phyloP scores from a whole-genome alignment of 2,329 filamentous ascomycete species.

The Phaeosphaeriaceae sp. region DNA sequence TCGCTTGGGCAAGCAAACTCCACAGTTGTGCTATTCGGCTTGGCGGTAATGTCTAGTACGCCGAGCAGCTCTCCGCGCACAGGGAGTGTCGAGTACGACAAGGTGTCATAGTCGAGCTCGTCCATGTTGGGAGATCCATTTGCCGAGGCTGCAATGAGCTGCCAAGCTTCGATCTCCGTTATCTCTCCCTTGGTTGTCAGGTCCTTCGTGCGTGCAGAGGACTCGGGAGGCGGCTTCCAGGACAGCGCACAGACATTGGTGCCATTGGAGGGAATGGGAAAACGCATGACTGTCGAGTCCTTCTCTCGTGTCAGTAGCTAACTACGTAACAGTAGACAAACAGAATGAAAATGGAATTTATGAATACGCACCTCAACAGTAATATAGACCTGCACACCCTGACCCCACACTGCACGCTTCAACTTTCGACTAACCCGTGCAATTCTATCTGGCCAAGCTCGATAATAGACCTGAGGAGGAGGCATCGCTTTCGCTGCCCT shows the following conservation, averaged over 20 bases:
- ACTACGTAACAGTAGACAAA: too few relatives aligned
- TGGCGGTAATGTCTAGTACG: constrained; percentile 8
- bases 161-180: constrained; percentile 11
- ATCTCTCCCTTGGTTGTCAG: constrained; percentile 9
- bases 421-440: constrained; percentile 10
- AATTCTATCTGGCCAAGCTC: constrained; percentile 7
- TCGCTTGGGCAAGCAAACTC: constrained; percentile 9
- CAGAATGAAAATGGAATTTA: too few relatives aligned
- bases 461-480: constrained; percentile 8
- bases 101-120: constrained; percentile 10
- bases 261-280: constrained; percentile 1
- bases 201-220: constrained; percentile 6
- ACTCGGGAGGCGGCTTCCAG: constrained; percentile 10
- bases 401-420: constrained; percentile 12
- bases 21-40: constrained; percentile 10
- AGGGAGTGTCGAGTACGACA: constrained; percentile 8
- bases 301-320: too few relatives aligned
- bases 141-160: constrained; percentile 7
- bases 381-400: constrained; percentile 13
- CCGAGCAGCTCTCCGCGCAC: constrained; percentile 11
- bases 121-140: constrained; percentile 1
- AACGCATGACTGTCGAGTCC: constrained; percentile 9
- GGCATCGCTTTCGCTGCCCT: constrained; percentile 8
- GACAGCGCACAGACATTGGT: constrained; percentile 5
- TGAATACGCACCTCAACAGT: constrained; percentile 13